A percentile compares a stretch with the other conserved stretches of the same genome.
Evolutionary conservation across 306 rosid species (phyloP).

Genomic region (Lotus japonicus): DNA sequence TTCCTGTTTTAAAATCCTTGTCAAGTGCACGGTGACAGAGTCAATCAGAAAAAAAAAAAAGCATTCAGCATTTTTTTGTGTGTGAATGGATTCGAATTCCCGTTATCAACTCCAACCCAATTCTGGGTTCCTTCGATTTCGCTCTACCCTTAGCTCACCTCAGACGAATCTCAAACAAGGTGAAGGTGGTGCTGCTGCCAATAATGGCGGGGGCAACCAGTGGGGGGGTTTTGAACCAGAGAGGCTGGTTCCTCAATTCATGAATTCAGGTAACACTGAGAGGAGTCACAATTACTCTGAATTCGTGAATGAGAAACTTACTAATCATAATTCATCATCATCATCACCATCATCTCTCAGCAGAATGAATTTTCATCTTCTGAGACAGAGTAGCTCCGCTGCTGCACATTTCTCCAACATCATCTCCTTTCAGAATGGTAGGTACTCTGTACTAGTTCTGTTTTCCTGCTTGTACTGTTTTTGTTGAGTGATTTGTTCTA

Average conservation of each 20-base stretch:
- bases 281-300: conserved; percentile 13
- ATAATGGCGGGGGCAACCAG: conserved; percentile 10
- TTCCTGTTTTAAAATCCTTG: neutral
- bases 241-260: conserved; percentile 41
- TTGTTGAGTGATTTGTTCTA: neutral
- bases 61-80: neutral
- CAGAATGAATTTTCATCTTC: conserved; percentile 35
- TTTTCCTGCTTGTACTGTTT: too few species aligned
- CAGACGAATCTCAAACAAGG: conserved; percentile 27
- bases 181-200: neutral
- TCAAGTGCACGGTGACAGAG: neutral
- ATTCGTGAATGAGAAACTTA: conserved; percentile 22
- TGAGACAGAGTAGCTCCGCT: conserved; percentile 62
- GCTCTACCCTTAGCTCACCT: conserved; percentile 59
- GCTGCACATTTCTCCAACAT: conserved; percentile 52
- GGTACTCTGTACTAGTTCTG: neutral
- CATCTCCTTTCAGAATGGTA: conserved; percentile 55
- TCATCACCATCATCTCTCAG: neutral
- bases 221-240: conserved; percentile 37
- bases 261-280: neutral
- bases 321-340: neutral
- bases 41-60: neutral
- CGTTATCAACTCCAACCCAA: conserved; percentile 38
- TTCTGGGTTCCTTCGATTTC: conserved; percentile 68
- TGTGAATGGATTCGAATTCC: conserved; percentile 55